These are phyloP conservation scores for Cymbopogon citratus DNA, from an alignment of 176 grass and related monocot genomes.

Conservation along the genomic window DNA sequence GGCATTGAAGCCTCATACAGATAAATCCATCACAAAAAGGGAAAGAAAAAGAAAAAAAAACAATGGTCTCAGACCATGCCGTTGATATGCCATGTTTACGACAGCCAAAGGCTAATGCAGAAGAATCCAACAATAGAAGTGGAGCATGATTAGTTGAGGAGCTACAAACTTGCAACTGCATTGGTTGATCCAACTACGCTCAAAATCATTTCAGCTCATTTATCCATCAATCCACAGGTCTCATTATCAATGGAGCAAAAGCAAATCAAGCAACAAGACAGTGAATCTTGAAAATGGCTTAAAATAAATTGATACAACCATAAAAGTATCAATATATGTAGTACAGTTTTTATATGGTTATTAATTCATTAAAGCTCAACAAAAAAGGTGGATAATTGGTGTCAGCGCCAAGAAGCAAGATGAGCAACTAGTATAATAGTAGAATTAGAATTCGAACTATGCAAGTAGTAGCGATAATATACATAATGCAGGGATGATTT, in stretches of 20 bases:
- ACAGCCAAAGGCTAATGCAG: constrained; percentile 17
- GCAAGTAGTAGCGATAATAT: not conserved
- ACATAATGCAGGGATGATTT: not conserved
- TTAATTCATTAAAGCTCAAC: not conserved
- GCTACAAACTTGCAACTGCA: not conserved
- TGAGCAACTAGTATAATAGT: not conserved
- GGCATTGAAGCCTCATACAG: not conserved
- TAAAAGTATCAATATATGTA: not conserved
- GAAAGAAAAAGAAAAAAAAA: not conserved
- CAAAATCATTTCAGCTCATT: not conserved
- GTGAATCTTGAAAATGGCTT: not conserved
- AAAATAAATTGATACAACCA: not conserved
- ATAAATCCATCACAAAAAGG: not conserved
- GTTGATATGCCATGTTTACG: not conserved
- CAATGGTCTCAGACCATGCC: not conserved
- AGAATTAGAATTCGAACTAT: not conserved
- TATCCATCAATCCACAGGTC: not conserved
- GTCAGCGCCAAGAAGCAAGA: not conserved
- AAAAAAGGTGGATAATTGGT: not conserved
- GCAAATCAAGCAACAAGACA: not conserved
- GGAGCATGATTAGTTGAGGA: not conserved
- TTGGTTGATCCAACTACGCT: not conserved
- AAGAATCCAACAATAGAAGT: constrained; percentile 3
- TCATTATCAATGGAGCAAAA: not conserved
- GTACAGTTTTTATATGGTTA: not conserved